phyloP scores from a whole-genome alignment of 441 rosid genomes.

The Erodium moschatum region DNA sequence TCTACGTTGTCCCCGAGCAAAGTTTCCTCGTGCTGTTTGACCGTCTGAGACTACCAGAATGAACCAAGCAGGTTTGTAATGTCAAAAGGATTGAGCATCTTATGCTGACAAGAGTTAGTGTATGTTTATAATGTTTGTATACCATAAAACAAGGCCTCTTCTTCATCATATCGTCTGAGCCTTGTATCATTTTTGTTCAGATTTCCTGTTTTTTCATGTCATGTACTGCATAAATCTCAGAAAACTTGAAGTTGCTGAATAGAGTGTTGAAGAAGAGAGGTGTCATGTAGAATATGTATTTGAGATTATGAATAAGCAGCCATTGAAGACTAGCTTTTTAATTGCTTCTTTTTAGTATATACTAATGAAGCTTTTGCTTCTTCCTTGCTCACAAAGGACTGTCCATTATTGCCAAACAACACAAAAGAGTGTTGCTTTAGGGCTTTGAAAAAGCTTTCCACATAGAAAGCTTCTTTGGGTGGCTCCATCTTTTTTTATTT shows the following conservation, averaged over 20 bases:
- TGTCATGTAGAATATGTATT: too few species aligned
- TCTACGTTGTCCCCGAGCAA: slow-evolving; percentile 69
- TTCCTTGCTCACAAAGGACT: slow-evolving; percentile 16
- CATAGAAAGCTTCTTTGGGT: not conserved
- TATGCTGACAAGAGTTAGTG: not conserved
- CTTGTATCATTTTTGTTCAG: not conserved
- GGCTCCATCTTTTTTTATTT: not conserved
- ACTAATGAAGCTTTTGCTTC: too few species aligned
- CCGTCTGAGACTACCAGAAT: slow-evolving; percentile 66
- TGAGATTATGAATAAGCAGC: too few species aligned
- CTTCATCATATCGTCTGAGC: not conserved
- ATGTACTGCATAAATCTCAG: not conserved
- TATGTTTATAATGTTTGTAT: not conserved
- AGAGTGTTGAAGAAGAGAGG: too few species aligned
- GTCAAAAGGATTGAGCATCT: not conserved
- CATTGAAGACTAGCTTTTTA: too few species aligned
- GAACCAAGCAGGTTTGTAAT: slow-evolving; percentile 16
- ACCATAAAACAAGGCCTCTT: not conserved
- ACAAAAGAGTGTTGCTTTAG: slow-evolving; percentile 17
- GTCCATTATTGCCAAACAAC: slow-evolving; percentile 28
- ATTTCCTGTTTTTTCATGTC: not conserved
- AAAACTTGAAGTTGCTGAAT: too few species aligned
- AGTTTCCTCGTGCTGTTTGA: slow-evolving; percentile 86
- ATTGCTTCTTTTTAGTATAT: too few species aligned
- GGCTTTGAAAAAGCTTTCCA: not conserved